Conservation (phyloP, 2,329 filamentous ascomycete species). For the Trichoderma oligosporum region DNA sequence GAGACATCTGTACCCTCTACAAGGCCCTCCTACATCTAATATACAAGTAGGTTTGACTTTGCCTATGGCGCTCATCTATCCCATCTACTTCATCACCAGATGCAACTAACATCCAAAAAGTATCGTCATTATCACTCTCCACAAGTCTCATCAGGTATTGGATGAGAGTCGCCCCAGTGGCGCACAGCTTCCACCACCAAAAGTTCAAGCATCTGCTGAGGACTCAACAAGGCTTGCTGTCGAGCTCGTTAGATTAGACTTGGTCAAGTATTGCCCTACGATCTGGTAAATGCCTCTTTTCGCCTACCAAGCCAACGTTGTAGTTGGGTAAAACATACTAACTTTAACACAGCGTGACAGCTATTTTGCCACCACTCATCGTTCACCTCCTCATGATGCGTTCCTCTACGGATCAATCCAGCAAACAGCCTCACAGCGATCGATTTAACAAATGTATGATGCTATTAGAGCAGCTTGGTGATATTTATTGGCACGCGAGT, state of each 20-base stretch:
- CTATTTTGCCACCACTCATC: conserved; percentile 22
- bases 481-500: conserved; percentile 25
- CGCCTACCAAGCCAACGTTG: background rate
- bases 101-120: background rate
- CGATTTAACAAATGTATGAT: conserved; percentile 22
- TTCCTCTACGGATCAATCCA: background rate
- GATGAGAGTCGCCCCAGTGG: conserved; percentile 5
- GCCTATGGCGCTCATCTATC: background rate
- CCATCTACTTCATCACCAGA: background rate
- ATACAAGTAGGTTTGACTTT: conserved; percentile 8
- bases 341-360: conserved; percentile 21
- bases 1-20: conserved; percentile 9
- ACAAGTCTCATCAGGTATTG: conserved; percentile 11
- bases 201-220: conserved; percentile 19
- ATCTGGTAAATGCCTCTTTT: conserved; percentile 16
- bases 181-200: conserved; percentile 5
- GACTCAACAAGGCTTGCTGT: conserved; percentile 21
- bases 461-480: conserved; percentile 21
- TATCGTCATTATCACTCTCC: conserved; percentile 10
- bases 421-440: background rate
- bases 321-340: background rate
- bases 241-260: conserved; percentile 19
- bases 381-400: conserved; percentile 22
- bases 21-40: conserved; percentile 15
- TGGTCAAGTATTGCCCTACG: conserved; percentile 23